Evolutionary conservation across 805 yeast species (phyloP).

Genomic region (Metschnikowia proteae): DNA sequence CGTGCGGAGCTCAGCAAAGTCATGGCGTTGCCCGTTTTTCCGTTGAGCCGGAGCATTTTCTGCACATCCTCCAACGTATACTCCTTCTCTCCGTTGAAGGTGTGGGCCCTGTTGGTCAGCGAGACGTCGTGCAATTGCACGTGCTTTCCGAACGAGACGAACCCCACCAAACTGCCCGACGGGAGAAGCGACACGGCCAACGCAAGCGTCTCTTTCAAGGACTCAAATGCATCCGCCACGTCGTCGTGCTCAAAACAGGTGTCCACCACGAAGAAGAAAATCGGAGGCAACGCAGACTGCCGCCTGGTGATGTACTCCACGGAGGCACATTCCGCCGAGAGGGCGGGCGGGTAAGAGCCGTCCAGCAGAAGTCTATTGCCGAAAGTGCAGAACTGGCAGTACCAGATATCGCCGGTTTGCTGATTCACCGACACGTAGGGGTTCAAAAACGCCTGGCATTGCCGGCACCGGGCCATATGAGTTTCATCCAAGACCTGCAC

Average conservation of each 20-base stretch:
- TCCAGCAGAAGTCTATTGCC: constrained; percentile 37
- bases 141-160: constrained; percentile 57
- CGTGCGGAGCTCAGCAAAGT: constrained; percentile 9
- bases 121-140: constrained; percentile 55
- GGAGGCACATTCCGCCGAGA: constrained; percentile 30
- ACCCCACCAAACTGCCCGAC: constrained; percentile 51
- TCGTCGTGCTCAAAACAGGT: constrained; percentile 52
- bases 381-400: constrained; percentile 53
- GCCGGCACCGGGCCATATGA: constrained; percentile 46
- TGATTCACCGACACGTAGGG: constrained; percentile 44
- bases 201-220: constrained; percentile 49
- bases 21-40: constrained; percentile 15
- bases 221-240: constrained; percentile 34
- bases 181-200: constrained; percentile 49
- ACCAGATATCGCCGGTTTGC: constrained; percentile 38
- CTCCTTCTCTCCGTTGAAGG: constrained; percentile 55
- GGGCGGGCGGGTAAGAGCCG: constrained; percentile 34
- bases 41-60: constrained; percentile 42
- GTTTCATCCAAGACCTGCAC: constrained; percentile 37
- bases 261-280: constrained; percentile 56
- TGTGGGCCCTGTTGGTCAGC: constrained; percentile 19
- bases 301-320: constrained; percentile 48
- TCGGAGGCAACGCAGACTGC: constrained; percentile 39
- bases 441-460: constrained; percentile 52
- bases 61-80: constrained; percentile 48